Conservation (phyloP, 2,329 filamentous ascomycete genomes). For the Cercospora canescens region DNA sequence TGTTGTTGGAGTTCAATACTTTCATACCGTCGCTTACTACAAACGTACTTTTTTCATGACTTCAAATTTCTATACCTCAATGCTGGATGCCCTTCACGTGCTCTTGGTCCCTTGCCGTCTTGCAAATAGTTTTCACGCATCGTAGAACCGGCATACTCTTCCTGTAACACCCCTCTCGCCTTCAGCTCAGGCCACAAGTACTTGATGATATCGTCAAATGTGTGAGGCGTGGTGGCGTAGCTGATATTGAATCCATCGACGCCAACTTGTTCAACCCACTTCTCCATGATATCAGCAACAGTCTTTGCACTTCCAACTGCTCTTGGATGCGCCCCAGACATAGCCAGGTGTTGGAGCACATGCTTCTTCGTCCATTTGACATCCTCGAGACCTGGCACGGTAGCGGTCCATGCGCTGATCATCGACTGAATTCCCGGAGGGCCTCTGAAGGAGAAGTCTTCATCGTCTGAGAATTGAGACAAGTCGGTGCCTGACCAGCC, state of each 20-base stretch:
- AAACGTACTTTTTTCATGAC: not conserved
- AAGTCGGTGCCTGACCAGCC: constrained; percentile 51
- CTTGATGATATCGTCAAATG: constrained; percentile 41
- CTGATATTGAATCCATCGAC: constrained; percentile 47
- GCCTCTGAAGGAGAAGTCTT: constrained; percentile 45
- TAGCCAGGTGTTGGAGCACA: constrained; percentile 44
- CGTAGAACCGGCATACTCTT: constrained; percentile 28
- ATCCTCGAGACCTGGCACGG: constrained; percentile 42
- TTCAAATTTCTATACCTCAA: constrained; percentile 15
- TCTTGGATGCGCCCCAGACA: constrained; percentile 44
- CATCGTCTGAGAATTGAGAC: constrained; percentile 44
- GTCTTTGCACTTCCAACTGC: constrained; percentile 43
- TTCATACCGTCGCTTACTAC: not conserved
- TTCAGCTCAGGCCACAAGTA: constrained; percentile 40
- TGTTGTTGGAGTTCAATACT: not conserved
- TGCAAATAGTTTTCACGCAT: constrained; percentile 34
- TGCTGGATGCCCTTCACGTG: constrained; percentile 31
- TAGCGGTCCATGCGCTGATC: constrained; percentile 47
- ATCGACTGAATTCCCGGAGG: constrained; percentile 46
- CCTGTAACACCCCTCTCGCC: constrained; percentile 36
- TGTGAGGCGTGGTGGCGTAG: constrained; percentile 47
- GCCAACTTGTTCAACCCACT: constrained; percentile 47
- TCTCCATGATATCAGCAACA: constrained; percentile 49
- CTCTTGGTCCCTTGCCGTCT: constrained; percentile 30
- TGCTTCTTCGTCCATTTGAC: constrained; percentile 49